Base-by-base conservation (phyloP, 2,329 filamentous ascomycete genomes). In the Chaetomium sp. region DNA sequence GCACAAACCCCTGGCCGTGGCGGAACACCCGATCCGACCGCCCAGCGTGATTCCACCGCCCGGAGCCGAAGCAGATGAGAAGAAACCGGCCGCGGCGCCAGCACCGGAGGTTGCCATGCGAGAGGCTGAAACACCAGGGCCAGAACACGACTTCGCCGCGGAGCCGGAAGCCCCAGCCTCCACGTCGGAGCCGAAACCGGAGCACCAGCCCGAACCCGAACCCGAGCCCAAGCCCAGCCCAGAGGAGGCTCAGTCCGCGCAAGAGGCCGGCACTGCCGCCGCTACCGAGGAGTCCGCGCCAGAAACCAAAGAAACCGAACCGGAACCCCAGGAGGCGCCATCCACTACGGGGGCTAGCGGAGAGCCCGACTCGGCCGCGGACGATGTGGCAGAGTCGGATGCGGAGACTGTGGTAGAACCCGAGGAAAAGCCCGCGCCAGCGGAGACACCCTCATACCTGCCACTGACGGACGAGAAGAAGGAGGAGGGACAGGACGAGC, bases 41-140 rank as follows among this genome's bases (percentile, higher is more conserved):
- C 64, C 64, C 5, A 72, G 68, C 58, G 70, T 72, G 16, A 60
- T 71, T 13, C 69, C 67, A 4, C 64, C 66, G 8, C 54, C 67
- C 6, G 64, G 33, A 1, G 45, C 54, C 49, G 57, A 53, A 21
- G 38, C 31, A 12, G 27, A 10, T 9, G 64, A 64, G 19, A 19
- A 56, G 9, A 53, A 60, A 29, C 27, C 27, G 27, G 27, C 6
- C 27, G 3, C 27, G 27, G 27, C 27, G 21, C 27, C 33, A 3
- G 55, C 27, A 23, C 42, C 49, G 21, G 31, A 25, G 7, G 31
- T 47, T n/a, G 19, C 23, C 4, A 47, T 57, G 5, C 27, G 29
- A 27, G 56, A n/a, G 25, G 23, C 42, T 2, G 45, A 59, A 31
- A 13, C 53, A 29, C 27, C 49, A 25, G 38, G 16, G 16, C 65